These are phyloP conservation scores for Acanthamoeba culbertsoni DNA, from an alignment of 208 protist species.

Conservation along the genomic window DNA sequence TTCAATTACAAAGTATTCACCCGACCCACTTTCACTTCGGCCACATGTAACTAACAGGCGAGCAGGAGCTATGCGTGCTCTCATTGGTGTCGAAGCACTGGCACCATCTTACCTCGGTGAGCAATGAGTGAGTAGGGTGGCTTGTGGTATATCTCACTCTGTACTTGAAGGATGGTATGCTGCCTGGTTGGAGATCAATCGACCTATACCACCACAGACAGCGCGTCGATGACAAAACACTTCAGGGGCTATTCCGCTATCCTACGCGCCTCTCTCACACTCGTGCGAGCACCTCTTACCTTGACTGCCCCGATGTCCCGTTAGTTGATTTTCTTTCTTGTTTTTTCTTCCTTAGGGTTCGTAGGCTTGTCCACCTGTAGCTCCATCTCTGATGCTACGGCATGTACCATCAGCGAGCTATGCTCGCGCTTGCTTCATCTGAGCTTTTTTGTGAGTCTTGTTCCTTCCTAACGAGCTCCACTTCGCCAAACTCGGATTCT, in stretches of 20 bases:
- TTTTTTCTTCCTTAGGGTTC: neutral
- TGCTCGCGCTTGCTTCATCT: neutral
- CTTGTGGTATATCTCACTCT: neutral
- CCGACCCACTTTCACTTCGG: neutral
- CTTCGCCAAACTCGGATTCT: neutral
- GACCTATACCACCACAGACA: constrained; percentile 11
- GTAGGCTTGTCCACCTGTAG: neutral
- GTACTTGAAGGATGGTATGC: neutral
- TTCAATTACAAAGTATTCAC: neutral
- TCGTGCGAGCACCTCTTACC: neutral
- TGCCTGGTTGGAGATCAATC: neutral
- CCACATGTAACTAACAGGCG: neutral
- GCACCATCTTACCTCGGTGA: neutral
- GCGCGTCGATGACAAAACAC: neutral
- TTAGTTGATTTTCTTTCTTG: neutral
- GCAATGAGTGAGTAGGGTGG: neutral
- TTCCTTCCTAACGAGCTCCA: neutral
- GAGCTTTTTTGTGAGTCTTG: neutral
- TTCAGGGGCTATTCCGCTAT: neutral
- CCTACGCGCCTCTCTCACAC: neutral
- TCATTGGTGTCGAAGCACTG: neutral
- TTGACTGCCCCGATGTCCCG: neutral
- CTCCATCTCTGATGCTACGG: neutral
- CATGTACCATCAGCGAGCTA: neutral
- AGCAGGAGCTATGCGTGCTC: neutral